Base-by-base conservation (phyloP, 306 rosid genomes). In the Prunus mume region DNA sequence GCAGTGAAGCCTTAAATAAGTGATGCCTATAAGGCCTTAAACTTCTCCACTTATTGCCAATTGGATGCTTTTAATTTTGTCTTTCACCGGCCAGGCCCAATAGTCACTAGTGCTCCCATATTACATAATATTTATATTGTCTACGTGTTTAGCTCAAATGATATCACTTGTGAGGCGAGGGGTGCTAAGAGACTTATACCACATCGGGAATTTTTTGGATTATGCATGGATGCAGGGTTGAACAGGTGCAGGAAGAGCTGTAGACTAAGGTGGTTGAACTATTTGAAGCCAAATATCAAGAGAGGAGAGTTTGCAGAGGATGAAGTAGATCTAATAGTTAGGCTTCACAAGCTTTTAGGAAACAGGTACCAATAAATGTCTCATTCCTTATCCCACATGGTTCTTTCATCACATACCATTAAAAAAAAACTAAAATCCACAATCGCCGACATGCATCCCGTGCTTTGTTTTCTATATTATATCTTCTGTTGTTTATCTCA, bases 191-290 rank as follows among this genome's bases (percentile, higher is more conserved):
- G 9, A 6, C 9, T 9, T 19, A 24, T 51, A 10, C 56, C 10
- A 51, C 20, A 51, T 5, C n/a, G 9, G 9, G 2, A 52, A 5
- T 6, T 14, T 3, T 17, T 14, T n/a, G 22, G 9, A 9, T 60
- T 13, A 9, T 51, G 1, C 68, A 47, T 49, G 54, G 4, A 49
- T 69, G 28, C 76, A 88, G 87, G 88, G 0, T 72, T 86, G 77
- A 82, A 84, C 27, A 82, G 92, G 47, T 84, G 92, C 64, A 52
- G 92, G 56, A 88, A 82, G 60, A 86, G 93, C 75, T 84, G 93
- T 27, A 82, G 88, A 80, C n/a, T 77, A 68, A 68, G 92, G 50
- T 88, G 92, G 90, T 19, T 88, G 70, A 86, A 84, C 81, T 84
- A 88, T 73, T 58, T 88, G 69, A 83, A 83, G 45, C 90, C 92